Percentiles rank a stretch among this genome's conserved stretches.
phyloP scores from a whole-genome alignment of 1,284 basidiomycete genomes.

The Marasmius oreades region DNA sequence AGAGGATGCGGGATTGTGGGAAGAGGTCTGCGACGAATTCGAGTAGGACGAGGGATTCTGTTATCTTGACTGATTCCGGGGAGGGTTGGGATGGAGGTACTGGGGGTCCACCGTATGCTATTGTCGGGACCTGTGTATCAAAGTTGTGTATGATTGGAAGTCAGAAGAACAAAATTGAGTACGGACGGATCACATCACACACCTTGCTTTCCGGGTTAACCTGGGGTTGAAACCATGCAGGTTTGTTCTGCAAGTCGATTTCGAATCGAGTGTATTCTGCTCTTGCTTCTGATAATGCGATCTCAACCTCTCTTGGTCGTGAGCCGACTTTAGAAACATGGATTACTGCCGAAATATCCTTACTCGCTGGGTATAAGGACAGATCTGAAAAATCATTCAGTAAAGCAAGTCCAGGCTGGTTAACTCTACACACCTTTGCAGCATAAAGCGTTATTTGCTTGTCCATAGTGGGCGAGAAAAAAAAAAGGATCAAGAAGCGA shows the following conservation, averaged over 20 bases:
- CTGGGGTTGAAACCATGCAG: slow-evolving; percentile 57
- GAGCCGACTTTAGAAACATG: not conserved
- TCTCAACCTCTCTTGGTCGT: slow-evolving; percentile 38
- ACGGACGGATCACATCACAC: slow-evolving; percentile 12
- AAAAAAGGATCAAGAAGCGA: not conserved
- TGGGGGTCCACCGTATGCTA: slow-evolving; percentile 57
- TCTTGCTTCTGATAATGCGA: slow-evolving; percentile 56
- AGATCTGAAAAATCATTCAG: slow-evolving; percentile 27
- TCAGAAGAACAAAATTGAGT: not conserved
- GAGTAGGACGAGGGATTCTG: slow-evolving; percentile 59
- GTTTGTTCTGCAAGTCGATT: slow-evolving; percentile 61
- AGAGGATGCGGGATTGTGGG: slow-evolving; percentile 43
- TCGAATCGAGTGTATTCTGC: slow-evolving; percentile 45
- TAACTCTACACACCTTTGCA: slow-evolving; percentile 40
- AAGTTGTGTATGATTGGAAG: no score
- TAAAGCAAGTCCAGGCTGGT: no score
- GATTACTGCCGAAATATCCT: slow-evolving; percentile 4
- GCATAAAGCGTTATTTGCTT: slow-evolving; percentile 46
- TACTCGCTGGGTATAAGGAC: slow-evolving; percentile 47
- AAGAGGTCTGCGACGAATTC: slow-evolving; percentile 60
- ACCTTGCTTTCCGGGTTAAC: slow-evolving; percentile 66
- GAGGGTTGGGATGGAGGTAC: slow-evolving; percentile 49
- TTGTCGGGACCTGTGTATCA: slow-evolving; percentile 56
- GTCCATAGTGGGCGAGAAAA: slow-evolving; percentile 16
- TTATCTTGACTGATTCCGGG: slow-evolving; percentile 52